phyloP scores from a whole-genome alignment of 2,329 filamentous ascomycete species.

The Aspergillus terreus region DNA sequence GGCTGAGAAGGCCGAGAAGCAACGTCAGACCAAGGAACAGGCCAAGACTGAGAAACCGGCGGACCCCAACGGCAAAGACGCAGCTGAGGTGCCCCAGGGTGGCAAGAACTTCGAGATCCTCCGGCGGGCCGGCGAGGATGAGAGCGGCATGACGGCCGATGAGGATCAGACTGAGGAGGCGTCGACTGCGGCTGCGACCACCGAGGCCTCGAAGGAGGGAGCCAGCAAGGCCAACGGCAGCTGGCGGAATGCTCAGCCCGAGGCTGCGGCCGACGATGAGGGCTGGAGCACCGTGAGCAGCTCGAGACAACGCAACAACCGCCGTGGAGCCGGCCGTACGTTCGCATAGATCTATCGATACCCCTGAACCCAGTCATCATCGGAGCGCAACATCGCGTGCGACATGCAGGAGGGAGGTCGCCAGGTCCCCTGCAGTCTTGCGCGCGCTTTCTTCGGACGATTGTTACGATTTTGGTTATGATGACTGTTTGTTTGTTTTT shows the following conservation, averaged over 20 bases:
- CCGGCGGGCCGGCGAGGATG: slow-evolving; percentile 47
- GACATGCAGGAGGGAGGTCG: background rate
- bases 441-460: slow-evolving; percentile 3
- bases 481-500: slow-evolving; percentile 22
- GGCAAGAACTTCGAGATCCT: slow-evolving; percentile 55
- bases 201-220: slow-evolving; percentile 53
- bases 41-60: slow-evolving; percentile 32
- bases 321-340: slow-evolving; percentile 39
- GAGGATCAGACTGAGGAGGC: slow-evolving; percentile 49
- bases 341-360: slow-evolving; percentile 39
- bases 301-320: slow-evolving; percentile 42
- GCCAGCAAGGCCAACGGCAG: slow-evolving; percentile 39
- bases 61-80: slow-evolving; percentile 40
- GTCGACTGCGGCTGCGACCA: slow-evolving; percentile 42
- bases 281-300: slow-evolving; percentile 47
- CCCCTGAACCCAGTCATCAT: slow-evolving; percentile 22
- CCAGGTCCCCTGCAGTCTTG: background rate
- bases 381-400: slow-evolving; percentile 11
- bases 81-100: slow-evolving; percentile 37
- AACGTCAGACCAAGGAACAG: slow-evolving; percentile 48
- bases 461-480: slow-evolving; percentile 22
- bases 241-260: slow-evolving; percentile 36
- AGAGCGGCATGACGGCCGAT: slow-evolving; percentile 47
- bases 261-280: slow-evolving; percentile 38
- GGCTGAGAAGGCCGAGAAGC: slow-evolving; percentile 63